Evolutionary conservation across 805 yeast species (phyloP).

Genomic region (Myxozyma lipomycoides): DNA sequence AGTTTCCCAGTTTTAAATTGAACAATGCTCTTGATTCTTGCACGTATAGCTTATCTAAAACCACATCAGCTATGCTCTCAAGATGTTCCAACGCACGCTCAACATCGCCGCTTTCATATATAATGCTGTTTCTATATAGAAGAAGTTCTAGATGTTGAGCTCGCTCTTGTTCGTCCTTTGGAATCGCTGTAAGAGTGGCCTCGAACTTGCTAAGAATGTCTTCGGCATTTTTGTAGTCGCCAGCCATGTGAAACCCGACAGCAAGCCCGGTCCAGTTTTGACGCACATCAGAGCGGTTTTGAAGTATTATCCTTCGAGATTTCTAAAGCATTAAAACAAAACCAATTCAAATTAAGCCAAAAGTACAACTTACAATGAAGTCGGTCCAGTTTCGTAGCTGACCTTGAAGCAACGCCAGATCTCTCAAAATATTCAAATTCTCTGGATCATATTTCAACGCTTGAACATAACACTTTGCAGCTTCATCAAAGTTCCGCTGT

Average conservation of each 20-base stretch:
- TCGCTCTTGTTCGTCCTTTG: constrained; percentile 47
- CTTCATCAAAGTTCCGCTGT: constrained; percentile 64
- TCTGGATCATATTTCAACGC: constrained; percentile 74
- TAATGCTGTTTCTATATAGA: constrained; percentile 64
- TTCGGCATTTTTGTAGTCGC: constrained; percentile 64
- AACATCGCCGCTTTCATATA: constrained; percentile 60
- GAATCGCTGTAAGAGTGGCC: constrained; percentile 62
- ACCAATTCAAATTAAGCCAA: not conserved
- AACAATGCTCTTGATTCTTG: constrained; percentile 66
- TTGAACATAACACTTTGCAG: constrained; percentile 70
- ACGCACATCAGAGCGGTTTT: constrained; percentile 72
- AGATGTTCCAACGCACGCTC: constrained; percentile 61
- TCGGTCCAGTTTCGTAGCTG: constrained; percentile 72
- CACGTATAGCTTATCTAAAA: constrained; percentile 56
- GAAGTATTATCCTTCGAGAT: constrained; percentile 66
- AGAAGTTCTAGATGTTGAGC: constrained; percentile 79
- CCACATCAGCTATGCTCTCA: constrained; percentile 47
- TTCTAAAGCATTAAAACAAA: constrained; percentile 15
- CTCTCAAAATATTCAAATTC: constrained; percentile 76
- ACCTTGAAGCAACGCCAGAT: constrained; percentile 71
- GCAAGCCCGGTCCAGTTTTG: constrained; percentile 90
- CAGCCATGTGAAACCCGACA: constrained; percentile 73
- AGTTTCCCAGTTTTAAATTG: constrained; percentile 52
- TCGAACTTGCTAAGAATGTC: constrained; percentile 73
- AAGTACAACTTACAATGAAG: constrained; percentile 41